Evolutionary conservation across 768 basidiomycete species (phyloP).

Genomic region (Termitomyces sp.): DNA sequence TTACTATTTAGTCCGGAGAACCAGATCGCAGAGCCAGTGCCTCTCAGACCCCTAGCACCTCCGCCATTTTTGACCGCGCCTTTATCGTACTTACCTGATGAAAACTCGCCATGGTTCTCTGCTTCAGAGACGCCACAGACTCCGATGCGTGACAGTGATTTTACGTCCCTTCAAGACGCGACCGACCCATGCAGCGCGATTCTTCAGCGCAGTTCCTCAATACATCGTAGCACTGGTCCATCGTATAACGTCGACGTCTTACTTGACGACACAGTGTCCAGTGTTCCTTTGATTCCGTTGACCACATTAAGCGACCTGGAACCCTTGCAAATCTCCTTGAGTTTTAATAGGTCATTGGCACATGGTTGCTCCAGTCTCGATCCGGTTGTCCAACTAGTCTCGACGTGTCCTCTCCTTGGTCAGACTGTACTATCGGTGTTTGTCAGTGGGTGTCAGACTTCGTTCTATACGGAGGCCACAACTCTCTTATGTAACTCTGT

Average conservation of each 20-base stretch:
- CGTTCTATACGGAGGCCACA: constrained; percentile 44
- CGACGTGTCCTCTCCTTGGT: constrained; percentile 37
- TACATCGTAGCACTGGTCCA: not conserved
- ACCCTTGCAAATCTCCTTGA: constrained; percentile 5
- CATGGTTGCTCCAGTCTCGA: constrained; percentile 31
- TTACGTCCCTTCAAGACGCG: not conserved
- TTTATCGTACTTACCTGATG: not conserved
- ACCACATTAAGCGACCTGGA: not conserved
- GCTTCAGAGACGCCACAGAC: not conserved
- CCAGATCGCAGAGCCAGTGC: not conserved
- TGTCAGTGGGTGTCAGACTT: constrained; percentile 27
- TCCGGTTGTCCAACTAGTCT: constrained; percentile 47
- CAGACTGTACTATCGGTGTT: constrained; percentile 46
- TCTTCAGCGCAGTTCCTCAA: not conserved
- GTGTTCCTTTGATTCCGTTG: constrained; percentile 5
- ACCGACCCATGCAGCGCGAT: not conserved
- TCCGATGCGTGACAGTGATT: not conserved
- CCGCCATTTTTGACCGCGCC: not conserved
- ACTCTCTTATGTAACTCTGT: constrained; percentile 23
- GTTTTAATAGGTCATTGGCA: not conserved
- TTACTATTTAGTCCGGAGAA: not conserved
- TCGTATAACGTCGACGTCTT: not conserved
- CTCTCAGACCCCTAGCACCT: not conserved
- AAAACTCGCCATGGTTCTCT: not conserved
- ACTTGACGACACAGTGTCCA: not conserved